A percentile compares a stretch with the other conserved stretches of the same genome.
Evolutionary conservation across 352 stramenopile species (phyloP).

Genomic region (Phytopythium ostracodes): DNA sequence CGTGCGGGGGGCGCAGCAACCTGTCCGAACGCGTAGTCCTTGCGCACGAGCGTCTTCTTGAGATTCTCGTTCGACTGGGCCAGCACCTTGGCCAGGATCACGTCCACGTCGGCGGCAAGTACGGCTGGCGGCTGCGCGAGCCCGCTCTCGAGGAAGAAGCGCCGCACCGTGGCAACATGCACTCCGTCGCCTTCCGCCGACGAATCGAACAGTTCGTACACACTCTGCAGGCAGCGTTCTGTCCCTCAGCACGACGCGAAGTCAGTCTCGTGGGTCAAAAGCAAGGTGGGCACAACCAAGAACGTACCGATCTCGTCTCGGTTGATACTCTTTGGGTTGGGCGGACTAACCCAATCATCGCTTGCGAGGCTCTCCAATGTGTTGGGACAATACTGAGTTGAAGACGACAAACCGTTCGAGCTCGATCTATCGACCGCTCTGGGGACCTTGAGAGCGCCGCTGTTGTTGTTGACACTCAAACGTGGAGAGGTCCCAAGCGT

Average conservation of each 20-base stretch:
- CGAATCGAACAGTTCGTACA: constrained; percentile 50
- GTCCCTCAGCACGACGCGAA: background rate
- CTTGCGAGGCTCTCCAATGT: background rate
- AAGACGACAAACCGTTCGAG: background rate
- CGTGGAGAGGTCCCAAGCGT: background rate
- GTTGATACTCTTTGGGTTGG: constrained; percentile 12
- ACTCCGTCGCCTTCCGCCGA: constrained; percentile 45
- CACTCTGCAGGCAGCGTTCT: constrained; percentile 21
- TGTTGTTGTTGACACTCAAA: background rate
- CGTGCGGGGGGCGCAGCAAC: constrained; percentile 4
- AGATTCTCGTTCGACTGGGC: constrained; percentile 48
- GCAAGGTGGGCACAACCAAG: background rate
- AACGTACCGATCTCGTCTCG: constrained; percentile 20
- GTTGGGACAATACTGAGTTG: background rate
- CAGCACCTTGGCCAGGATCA: constrained; percentile 60
- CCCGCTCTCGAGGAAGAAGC: constrained; percentile 61
- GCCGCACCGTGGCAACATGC: constrained; percentile 58
- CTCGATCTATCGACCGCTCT: background rate
- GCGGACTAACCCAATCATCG: background rate
- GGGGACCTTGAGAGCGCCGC: background rate
- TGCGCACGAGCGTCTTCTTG: constrained; percentile 41
- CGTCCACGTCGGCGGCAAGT: constrained; percentile 55
- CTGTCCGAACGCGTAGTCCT: constrained; percentile 45
- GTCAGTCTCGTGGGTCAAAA: background rate
- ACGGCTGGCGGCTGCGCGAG: constrained; percentile 48